A percentile compares a stretch with the other conserved stretches of the same genome.
These are phyloP conservation scores for Phanerochaete sordida DNA, from an alignment of 768 basidiomycete genomes.

Conservation along the genomic window DNA sequence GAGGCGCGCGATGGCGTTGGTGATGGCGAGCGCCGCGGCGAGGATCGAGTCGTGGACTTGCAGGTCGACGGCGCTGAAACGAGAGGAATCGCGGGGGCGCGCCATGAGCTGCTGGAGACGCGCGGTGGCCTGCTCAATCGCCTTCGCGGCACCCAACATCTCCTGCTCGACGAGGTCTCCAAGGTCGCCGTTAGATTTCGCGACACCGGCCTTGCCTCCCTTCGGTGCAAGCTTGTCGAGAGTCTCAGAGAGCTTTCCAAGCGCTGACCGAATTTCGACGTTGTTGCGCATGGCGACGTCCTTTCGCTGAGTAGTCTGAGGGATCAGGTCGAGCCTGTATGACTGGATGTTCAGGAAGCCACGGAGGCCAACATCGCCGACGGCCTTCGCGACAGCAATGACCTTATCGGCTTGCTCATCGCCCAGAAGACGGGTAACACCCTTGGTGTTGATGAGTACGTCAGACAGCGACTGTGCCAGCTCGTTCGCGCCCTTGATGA, in stretches of 20 bases:
- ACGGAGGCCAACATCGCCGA: conserved; percentile 85
- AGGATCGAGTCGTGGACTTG: conserved; percentile 99
- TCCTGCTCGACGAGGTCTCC: conserved; percentile 96
- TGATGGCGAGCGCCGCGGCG: conserved; percentile 90
- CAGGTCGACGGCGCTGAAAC: conserved; percentile 87
- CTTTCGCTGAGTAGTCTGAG: conserved; percentile 64
- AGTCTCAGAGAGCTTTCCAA: conserved; percentile 81
- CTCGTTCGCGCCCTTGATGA: conserved; percentile 96
- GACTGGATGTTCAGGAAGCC: conserved; percentile 97
- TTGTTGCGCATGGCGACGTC: conserved; percentile 90
- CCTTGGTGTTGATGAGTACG: conserved; percentile 91
- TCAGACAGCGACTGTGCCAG: conserved; percentile 92
- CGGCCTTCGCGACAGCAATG: conserved; percentile 73
- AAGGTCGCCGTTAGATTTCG: conserved; percentile 86
- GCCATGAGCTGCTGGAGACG: conserved; percentile 89
- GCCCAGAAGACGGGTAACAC: conserved; percentile 87
- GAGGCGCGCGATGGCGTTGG: conserved; percentile 88
- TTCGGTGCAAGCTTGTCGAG: conserved; percentile 87
- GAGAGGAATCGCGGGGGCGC: conserved; percentile 82
- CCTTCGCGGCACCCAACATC: conserved; percentile 89
- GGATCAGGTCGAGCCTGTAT: conserved; percentile 84
- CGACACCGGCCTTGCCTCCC: conserved; percentile 66
- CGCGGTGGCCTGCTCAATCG: conserved; percentile 90
- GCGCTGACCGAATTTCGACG: conserved; percentile 75
- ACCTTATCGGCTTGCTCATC: conserved; percentile 93